Conservation (phyloP, 176 grass and related monocot genomes). For the Chrysopogon serrulatus region DNA sequence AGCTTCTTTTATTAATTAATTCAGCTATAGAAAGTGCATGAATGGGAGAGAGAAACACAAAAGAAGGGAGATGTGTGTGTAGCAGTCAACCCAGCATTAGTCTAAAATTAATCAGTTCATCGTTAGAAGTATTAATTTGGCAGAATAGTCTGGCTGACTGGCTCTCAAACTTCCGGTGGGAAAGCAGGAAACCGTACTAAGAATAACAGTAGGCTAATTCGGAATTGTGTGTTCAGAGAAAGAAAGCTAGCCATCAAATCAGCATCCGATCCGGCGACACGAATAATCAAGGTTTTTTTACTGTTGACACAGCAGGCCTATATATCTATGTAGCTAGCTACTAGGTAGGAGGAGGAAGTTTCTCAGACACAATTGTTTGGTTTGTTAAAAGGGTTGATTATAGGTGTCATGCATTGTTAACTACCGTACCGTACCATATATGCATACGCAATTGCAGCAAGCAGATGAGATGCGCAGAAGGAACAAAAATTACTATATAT, state of each 20-base stretch:
- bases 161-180: background rate
- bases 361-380: background rate
- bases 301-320: background rate
- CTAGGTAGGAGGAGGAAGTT: slow-evolving; percentile 18
- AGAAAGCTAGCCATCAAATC: background rate
- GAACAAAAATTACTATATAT: background rate
- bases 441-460: background rate
- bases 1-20: too few relatives aligned
- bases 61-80: too few relatives aligned
- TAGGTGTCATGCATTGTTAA: background rate
- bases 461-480: background rate
- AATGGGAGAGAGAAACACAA: too few relatives aligned
- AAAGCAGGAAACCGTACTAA: background rate
- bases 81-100: too few relatives aligned
- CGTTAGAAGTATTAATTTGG: background rate
- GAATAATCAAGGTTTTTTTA: background rate
- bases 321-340: background rate
- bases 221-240: background rate
- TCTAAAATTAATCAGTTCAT: background rate
- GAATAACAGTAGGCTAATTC: background rate
- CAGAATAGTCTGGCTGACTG: background rate
- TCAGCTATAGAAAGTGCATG: too few relatives aligned
- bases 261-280: background rate
- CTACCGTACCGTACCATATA: background rate
- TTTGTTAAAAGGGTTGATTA: background rate